Base-by-base conservation (phyloP, 768 basidiomycete genomes). In the Terana coerulea region DNA sequence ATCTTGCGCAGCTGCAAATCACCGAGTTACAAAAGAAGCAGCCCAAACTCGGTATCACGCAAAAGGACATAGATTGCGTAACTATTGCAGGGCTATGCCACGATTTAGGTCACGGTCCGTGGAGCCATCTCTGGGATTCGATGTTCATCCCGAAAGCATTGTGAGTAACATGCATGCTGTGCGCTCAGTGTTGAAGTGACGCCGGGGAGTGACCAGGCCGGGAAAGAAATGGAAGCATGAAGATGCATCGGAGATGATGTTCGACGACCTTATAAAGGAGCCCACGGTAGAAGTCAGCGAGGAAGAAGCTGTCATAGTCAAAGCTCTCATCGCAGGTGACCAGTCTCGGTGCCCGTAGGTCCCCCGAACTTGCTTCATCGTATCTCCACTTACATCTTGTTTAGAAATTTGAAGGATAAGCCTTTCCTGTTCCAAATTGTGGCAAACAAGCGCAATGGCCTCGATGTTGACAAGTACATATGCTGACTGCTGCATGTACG, bases 401-500 rank as follows among this genome's bases (percentile, higher is more conserved):
- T 5, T 9, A 40, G 28, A 9, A 49, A 19, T n/a, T 45, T 57
- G 47, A 28, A 44, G 5, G 85, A 84, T 62, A 91, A 91, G 65
- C 65, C 69, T 0, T 92, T 88, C 59, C 67, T 93, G 2, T 93
- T 92, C 60, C 86, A 92, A 48, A 91, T 93, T 45, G 87, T 93
- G 2, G 84, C 89, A 0, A 93, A 93, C 67, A 78, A 78, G 64
- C 72, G 80, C 6, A 92, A 91, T 54, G 91, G 91, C 0, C 72
- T 93, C 3, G 91, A 93, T 59, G 90, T 93, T 3, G 90, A 93
- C 74, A 91, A 91, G 88, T 88, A 51, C 53, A 72, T 34, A n/a
- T n/a, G n/a, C n/a, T n/a, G n/a, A n/a, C n/a, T n/a, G n/a, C n/a
- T n/a, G n/a, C n/a, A n/a, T n/a, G n/a, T n/a, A 12, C 17, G 1